phyloP scores from a whole-genome alignment of 371 early-diverging fungal genomes.

The Mortierella sp. region DNA sequence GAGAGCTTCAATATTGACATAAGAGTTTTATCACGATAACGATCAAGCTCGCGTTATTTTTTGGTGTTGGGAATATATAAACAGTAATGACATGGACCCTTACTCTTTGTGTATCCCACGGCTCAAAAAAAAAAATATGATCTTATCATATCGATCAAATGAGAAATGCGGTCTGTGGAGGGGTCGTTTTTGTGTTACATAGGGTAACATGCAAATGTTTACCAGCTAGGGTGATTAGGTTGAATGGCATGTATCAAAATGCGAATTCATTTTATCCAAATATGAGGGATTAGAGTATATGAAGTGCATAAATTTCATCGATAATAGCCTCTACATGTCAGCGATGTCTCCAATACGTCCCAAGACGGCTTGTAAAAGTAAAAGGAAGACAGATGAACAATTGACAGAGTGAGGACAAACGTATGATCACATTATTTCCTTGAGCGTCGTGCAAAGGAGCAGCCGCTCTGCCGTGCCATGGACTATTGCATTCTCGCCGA shows the following conservation, averaged over 20 bases:
- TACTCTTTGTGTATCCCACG: slow-evolving; percentile 37
- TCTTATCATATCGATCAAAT: slow-evolving; percentile 9
- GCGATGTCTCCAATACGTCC: too few relatives aligned
- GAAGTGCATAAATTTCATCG: too few relatives aligned
- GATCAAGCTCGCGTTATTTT: slow-evolving; percentile 27
- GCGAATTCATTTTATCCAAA: neutral
- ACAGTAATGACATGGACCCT: slow-evolving; percentile 8
- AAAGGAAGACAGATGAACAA: too few relatives aligned
- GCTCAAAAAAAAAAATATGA: slow-evolving; percentile 5
- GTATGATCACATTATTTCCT: neutral
- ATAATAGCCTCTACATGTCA: neutral
- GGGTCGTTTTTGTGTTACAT: neutral
- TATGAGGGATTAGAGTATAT: too few relatives aligned
- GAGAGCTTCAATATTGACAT: neutral
- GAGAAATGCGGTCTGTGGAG: slow-evolving; percentile 6
- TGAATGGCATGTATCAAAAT: neutral
- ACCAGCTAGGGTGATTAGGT: neutral
- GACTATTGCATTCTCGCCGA: too few relatives aligned
- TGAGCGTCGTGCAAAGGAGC: too few relatives aligned
- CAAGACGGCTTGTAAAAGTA: too few relatives aligned
- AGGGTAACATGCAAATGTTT: neutral
- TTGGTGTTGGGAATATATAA: neutral
- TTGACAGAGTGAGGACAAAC: too few relatives aligned
- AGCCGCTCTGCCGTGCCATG: too few relatives aligned
- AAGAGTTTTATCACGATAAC: slow-evolving; percentile 20